phyloP scores from a whole-genome alignment of 345 rosid species.

The Excoecaria agallocha region DNA sequence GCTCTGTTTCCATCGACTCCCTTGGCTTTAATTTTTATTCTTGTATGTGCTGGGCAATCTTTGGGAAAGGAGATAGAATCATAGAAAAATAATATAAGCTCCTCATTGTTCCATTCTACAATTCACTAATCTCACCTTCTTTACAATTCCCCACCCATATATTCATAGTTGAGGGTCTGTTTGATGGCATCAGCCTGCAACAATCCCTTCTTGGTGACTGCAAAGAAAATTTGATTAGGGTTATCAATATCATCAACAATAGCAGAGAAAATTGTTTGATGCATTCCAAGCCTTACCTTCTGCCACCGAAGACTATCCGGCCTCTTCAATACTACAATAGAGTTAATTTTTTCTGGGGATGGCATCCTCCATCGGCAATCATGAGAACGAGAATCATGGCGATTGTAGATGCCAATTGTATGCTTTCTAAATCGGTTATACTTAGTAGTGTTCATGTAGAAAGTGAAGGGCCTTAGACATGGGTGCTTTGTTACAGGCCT shows the following conservation, averaged over 20 bases:
- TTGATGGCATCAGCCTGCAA: slow-evolving; percentile 66
- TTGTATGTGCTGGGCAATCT: slow-evolving; percentile 7
- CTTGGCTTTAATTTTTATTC: slow-evolving; percentile 7
- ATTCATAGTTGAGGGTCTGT: slow-evolving; percentile 49
- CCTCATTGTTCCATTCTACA: slow-evolving; percentile 18
- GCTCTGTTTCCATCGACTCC: slow-evolving; percentile 7
- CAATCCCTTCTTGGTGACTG: slow-evolving; percentile 87
- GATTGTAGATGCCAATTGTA: slow-evolving; percentile 51
- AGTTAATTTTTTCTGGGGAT: slow-evolving; percentile 52
- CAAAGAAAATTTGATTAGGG: slow-evolving; percentile 11
- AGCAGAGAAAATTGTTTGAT: too few species aligned
- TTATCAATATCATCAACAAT: neutral
- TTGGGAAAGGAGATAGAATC: neutral
- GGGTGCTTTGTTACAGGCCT: slow-evolving; percentile 78
- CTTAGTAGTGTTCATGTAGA: slow-evolving; percentile 50
- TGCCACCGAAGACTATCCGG: slow-evolving; percentile 68
- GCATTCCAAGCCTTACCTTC: slow-evolving; percentile 38
- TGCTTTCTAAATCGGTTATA: slow-evolving; percentile 51
- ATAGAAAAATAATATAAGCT: neutral
- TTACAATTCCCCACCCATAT: slow-evolving; percentile 67
- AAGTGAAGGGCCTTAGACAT: slow-evolving; percentile 64
- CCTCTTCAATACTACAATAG: slow-evolving; percentile 59
- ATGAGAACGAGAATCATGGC: slow-evolving; percentile 39
- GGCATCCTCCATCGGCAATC: slow-evolving; percentile 65
- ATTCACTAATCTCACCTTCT: slow-evolving; percentile 61